Evolutionary conservation across 1,284 basidiomycete species (phyloP), one percentile per base, ranked within the genome.

Genomic region (Thecaphora thlaspeos): DNA sequence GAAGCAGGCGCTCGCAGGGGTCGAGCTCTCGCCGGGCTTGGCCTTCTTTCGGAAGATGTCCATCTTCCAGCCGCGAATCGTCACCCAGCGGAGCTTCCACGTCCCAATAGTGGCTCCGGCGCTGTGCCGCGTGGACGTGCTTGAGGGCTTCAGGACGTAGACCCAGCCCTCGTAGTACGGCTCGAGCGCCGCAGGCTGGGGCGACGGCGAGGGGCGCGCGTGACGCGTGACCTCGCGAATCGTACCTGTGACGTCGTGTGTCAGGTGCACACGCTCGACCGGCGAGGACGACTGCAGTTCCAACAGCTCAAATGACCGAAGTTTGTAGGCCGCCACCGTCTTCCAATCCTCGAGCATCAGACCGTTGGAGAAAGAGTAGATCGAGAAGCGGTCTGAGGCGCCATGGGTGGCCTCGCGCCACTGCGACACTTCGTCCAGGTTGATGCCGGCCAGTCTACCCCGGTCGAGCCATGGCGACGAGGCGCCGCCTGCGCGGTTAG

Each of bases 1-100:
- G 4, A 24, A 41, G 8, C 46, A 50, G n/a, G 62, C 55, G 0
- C 54, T 54, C 17, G 51, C 24, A 12, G 57, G 51, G 32, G 53
- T 14, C 22, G 40, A 23, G 18, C 50, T 49, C 28, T 56, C 59
- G 1, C 60, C 57, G 21, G 48, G 41, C 15, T 51, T 44, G 17
- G 62, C 59, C 46, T 60, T 59, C 38, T 68, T 64, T 11, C 62
- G 43, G 32, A 62, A 65, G 43, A 73, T 5, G 41, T 58, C 56
- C 17, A 71, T 37, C 2, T 54, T 51, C 59, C 65, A 56, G 2
- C 66, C 69, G 30, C 62, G 59, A 17, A 71, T 41, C 38, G 53
- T 57, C 15, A 73, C 28, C 41, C 45, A 73, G 14, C 67, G 68
- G 46, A 71, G 42, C 50, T 71, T 73, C 70, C 70, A 73, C 39